A percentile compares a stretch with the other conserved stretches of the same genome.
Conservation (phyloP, 148 eudicot genomes). For the Talinum fruticosum region DNA sequence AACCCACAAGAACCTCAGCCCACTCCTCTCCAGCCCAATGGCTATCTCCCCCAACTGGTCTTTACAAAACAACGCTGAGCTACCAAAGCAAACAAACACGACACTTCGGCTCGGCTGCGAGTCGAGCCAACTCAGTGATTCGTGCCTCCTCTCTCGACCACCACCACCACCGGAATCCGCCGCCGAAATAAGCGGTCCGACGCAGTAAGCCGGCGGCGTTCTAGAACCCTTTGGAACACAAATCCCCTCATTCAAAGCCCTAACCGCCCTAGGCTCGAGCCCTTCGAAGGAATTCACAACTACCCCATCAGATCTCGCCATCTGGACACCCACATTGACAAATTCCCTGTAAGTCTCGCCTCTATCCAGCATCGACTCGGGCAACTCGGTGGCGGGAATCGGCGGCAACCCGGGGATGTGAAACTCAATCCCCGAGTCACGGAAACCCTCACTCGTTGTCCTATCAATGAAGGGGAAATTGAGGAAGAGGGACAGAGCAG, state of each 20-base stretch:
- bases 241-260: slow-evolving; percentile 18
- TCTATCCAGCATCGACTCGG: slow-evolving; percentile 11
- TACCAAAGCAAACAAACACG: slow-evolving; percentile 38
- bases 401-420: slow-evolving; percentile 18
- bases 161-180: background rate
- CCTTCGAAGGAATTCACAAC: slow-evolving; percentile 24
- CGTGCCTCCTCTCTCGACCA: slow-evolving; percentile 4
- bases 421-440: background rate
- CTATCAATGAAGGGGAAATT: slow-evolving; percentile 19
- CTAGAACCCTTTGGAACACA: slow-evolving; percentile 17
- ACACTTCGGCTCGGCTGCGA: slow-evolving; percentile 29
- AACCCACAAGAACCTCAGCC: slow-evolving; percentile 37
- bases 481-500: slow-evolving; percentile 12
- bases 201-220: slow-evolving; percentile 28
- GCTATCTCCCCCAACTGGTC: slow-evolving; percentile 35
- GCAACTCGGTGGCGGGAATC: slow-evolving; percentile 17
- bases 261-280: slow-evolving; percentile 25
- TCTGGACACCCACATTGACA: background rate
- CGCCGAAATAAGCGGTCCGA: slow-evolving; percentile 26
- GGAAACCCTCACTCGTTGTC: background rate
- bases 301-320: slow-evolving; percentile 24
- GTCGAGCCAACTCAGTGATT: slow-evolving; percentile 36
- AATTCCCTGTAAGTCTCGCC: background rate
- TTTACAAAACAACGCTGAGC: slow-evolving; percentile 17
- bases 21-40: slow-evolving; percentile 30